Percentiles rank a stretch among this genome's conserved stretches.
These are phyloP conservation scores for Fraxinus floribunda DNA, from an alignment of 305 asterid genomes.

Conservation along the genomic window DNA sequence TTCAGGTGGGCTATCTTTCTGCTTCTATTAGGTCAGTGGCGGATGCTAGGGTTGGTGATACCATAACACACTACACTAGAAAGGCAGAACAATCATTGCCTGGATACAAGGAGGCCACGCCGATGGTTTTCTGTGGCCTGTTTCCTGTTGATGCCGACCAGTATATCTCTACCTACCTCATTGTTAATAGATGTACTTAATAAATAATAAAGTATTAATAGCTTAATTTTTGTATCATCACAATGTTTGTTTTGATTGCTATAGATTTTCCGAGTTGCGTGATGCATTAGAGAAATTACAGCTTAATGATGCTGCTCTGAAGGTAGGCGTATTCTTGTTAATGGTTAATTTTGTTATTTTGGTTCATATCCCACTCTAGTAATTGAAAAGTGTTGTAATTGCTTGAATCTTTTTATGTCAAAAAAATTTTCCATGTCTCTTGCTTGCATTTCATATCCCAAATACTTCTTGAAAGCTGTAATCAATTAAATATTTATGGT, in stretches of 20 bases:
- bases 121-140: slow-evolving; percentile 99
- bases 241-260: slow-evolving; percentile 19
- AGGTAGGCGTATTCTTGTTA: slow-evolving; percentile 46
- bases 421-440: not conserved
- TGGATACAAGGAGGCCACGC: slow-evolving; percentile 96
- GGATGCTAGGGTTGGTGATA: slow-evolving; percentile 99
- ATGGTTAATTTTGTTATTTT: slow-evolving; percentile 13
- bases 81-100: slow-evolving; percentile 84
- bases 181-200: not conserved
- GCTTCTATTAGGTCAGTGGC: slow-evolving; percentile 98
- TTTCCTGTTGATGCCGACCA: slow-evolving; percentile 98
- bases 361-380: not conserved
- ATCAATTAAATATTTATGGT: not conserved
- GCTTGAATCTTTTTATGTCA: not conserved
- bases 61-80: slow-evolving; percentile 75
- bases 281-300: slow-evolving; percentile 96
- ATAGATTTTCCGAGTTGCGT: slow-evolving; percentile 86
- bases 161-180: slow-evolving; percentile 44
- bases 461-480: not conserved
- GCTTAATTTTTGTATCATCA: slow-evolving; percentile 22
- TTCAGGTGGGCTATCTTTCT: slow-evolving; percentile 89
- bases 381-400: slow-evolving; percentile 2
- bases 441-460: not conserved
- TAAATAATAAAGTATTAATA: slow-evolving; percentile 1
- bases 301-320: slow-evolving; percentile 96